phyloP scores from a whole-genome alignment of 116 monocot genomes.

The Posidonia oceanica region DNA sequence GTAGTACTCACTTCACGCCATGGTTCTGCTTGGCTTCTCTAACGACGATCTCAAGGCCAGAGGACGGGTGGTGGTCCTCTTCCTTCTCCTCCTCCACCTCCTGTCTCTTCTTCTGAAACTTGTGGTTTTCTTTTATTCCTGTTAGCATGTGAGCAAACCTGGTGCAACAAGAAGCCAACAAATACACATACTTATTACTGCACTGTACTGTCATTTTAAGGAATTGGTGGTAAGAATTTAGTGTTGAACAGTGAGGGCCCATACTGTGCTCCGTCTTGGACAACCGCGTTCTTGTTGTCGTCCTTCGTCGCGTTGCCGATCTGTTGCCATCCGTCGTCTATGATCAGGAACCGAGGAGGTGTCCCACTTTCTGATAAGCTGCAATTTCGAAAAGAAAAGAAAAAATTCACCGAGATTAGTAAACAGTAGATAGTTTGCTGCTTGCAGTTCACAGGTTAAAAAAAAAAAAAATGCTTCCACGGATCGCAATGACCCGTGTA shows the following conservation, averaged over 20 bases:
- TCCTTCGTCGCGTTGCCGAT: slow-evolving; percentile 42
- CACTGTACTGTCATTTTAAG: background rate
- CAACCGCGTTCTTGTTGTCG: slow-evolving; percentile 3
- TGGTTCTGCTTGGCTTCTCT: slow-evolving; percentile 36
- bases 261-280: slow-evolving; percentile 69
- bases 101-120: slow-evolving; percentile 36
- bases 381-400: background rate
- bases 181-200: background rate
- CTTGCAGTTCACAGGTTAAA: too few relatives aligned
- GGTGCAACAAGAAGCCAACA: background rate
- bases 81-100: background rate
- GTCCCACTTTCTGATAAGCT: slow-evolving; percentile 49
- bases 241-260: background rate
- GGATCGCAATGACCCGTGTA: too few relatives aligned
- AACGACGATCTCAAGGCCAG: slow-evolving; percentile 50
- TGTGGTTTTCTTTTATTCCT: slow-evolving; percentile 63
- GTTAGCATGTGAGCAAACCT: slow-evolving; percentile 49
- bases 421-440: background rate
- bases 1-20: slow-evolving; percentile 25
- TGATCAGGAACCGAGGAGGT: slow-evolving; percentile 56
- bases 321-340: slow-evolving; percentile 74
- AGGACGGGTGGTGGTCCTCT: slow-evolving; percentile 3
- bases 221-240: background rate
- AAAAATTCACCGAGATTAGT: too few relatives aligned
- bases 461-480: too few relatives aligned